Evolutionary conservation across 2,329 filamentous ascomycete genomes (phyloP).

Genomic region (Xylariales sp.): DNA sequence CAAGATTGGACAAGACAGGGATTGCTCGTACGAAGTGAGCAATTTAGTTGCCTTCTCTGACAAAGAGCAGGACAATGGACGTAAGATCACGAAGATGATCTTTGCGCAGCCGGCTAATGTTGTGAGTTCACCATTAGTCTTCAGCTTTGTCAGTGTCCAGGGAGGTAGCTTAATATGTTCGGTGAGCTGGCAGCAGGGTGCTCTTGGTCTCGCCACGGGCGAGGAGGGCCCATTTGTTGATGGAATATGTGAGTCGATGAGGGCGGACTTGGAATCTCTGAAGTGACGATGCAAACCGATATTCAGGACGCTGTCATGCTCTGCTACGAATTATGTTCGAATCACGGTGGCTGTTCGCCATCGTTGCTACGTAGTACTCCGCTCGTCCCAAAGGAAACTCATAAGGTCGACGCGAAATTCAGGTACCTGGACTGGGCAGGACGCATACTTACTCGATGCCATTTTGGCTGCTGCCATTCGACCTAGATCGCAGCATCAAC

Average conservation of each 20-base stretch:
- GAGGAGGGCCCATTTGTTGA: conserved; percentile 4
- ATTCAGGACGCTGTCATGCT: too few relatives aligned
- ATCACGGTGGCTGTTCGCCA: too few relatives aligned
- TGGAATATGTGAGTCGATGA: conserved; percentile 1
- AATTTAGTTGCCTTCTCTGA: conserved; percentile 36
- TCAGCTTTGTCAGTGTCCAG: conserved; percentile 36
- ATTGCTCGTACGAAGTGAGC: conserved; percentile 39
- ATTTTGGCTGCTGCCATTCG: too few relatives aligned
- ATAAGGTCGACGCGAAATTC: too few relatives aligned
- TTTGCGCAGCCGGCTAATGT: conserved; percentile 40
- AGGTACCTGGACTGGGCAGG: too few relatives aligned
- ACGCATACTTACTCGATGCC: too few relatives aligned
- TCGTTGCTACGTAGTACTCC: too few relatives aligned
- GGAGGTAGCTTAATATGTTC: conserved; percentile 32
- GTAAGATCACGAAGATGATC: conserved; percentile 29
- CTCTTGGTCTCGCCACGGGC: conserved; percentile 23
- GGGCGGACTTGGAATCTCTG: neutral
- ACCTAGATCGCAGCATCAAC: too few relatives aligned
- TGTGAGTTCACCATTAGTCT: conserved; percentile 30
- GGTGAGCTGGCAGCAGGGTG: conserved; percentile 37
- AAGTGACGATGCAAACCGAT: too few relatives aligned
- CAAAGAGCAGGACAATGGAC: neutral
- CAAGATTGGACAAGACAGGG: conserved; percentile 32
- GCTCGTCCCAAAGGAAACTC: too few relatives aligned
- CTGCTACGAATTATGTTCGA: too few relatives aligned